Evolutionary conservation across 2,329 filamentous ascomycete genomes (phyloP).

Genomic region (Pseudopithomyces chartarum): DNA sequence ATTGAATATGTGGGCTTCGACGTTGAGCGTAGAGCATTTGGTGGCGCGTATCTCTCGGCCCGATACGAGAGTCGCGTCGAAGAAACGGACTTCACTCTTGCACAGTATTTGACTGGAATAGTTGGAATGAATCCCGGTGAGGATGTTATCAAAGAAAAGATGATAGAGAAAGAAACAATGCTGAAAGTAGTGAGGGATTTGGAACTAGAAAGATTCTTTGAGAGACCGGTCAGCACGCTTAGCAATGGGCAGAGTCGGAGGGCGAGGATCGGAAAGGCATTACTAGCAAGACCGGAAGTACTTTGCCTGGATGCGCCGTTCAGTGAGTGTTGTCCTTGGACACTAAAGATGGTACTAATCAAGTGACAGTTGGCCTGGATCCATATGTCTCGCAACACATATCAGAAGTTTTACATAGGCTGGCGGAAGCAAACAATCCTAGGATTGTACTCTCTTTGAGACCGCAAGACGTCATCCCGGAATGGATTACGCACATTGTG

Average conservation of each 20-base stretch:
- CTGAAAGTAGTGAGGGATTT: slow-evolving; percentile 71
- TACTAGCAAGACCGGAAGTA: slow-evolving; percentile 79
- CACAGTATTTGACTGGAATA: slow-evolving; percentile 80
- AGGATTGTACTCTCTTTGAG: slow-evolving; percentile 77
- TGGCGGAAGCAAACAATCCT: slow-evolving; percentile 71
- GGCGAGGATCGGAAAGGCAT: slow-evolving; percentile 83
- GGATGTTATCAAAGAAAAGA: slow-evolving; percentile 49
- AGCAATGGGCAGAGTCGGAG: slow-evolving; percentile 92
- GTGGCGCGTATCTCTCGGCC: slow-evolving; percentile 79
- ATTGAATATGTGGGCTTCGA: slow-evolving; percentile 93
- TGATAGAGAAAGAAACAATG: slow-evolving; percentile 56
- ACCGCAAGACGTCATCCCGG: slow-evolving; percentile 84
- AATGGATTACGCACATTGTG: slow-evolving; percentile 87
- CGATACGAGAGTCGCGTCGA: slow-evolving; percentile 89
- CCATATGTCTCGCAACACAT: slow-evolving; percentile 76
- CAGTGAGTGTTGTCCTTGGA: slow-evolving; percentile 53
- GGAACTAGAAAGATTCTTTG: slow-evolving; percentile 68
- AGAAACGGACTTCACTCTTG: slow-evolving; percentile 82
- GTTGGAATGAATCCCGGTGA: slow-evolving; percentile 79
- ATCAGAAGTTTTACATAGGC: slow-evolving; percentile 69
- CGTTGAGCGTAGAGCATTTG: slow-evolving; percentile 65
- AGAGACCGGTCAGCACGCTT: slow-evolving; percentile 84
- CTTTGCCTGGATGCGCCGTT: slow-evolving; percentile 87
- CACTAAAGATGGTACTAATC: slow-evolving; percentile 2
- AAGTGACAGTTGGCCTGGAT: slow-evolving; percentile 76